phyloP scores from a whole-genome alignment of 495 filamentous ascomycete species.

The Neurospora sp. region DNA sequence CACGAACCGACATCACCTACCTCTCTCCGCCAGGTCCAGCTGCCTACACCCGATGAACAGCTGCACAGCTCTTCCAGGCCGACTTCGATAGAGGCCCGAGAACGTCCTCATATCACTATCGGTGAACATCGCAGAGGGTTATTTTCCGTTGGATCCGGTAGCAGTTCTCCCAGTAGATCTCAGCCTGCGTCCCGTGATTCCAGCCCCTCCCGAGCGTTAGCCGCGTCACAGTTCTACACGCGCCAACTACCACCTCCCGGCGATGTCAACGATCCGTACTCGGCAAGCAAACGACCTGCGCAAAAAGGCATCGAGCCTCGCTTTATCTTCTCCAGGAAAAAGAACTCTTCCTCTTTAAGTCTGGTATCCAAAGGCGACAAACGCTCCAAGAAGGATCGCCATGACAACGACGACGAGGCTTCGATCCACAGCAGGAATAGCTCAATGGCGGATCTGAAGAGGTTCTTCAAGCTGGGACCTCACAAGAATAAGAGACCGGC shows the following conservation, averaged over 20 bases:
- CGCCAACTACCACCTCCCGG: conserved; percentile 70
- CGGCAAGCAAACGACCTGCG: conserved; percentile 66
- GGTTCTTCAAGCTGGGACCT: conserved; percentile 71
- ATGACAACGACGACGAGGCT: conserved; percentile 38
- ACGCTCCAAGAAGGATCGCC: conserved; percentile 19
- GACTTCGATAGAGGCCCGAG: conserved; percentile 30
- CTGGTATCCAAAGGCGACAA: conserved; percentile 23
- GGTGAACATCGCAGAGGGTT: conserved; percentile 51
- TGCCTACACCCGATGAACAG: conserved; percentile 8
- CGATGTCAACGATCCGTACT: conserved; percentile 82
- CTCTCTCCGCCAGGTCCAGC: conserved; percentile 9
- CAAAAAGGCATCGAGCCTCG: conserved; percentile 67
- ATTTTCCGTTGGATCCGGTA: conserved; percentile 56
- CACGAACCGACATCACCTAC: conserved; percentile 28
- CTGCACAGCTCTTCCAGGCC: conserved; percentile 26
- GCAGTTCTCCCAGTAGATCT: conserved; percentile 53
- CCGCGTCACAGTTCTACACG: conserved; percentile 47
- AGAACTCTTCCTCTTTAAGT: conserved; percentile 37
- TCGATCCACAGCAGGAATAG: conserved; percentile 49
- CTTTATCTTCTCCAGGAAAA: conserved; percentile 65
- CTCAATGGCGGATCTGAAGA: conserved; percentile 89
- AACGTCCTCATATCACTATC: conserved; percentile 16
- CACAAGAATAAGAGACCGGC: conserved; percentile 51
- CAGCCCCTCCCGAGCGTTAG: conserved; percentile 50
- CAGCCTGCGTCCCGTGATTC: conserved; percentile 52